These are phyloP conservation scores for Penicillium coffeae DNA, from an alignment of 495 filamentous ascomycete genomes.

Conservation along the genomic window DNA sequence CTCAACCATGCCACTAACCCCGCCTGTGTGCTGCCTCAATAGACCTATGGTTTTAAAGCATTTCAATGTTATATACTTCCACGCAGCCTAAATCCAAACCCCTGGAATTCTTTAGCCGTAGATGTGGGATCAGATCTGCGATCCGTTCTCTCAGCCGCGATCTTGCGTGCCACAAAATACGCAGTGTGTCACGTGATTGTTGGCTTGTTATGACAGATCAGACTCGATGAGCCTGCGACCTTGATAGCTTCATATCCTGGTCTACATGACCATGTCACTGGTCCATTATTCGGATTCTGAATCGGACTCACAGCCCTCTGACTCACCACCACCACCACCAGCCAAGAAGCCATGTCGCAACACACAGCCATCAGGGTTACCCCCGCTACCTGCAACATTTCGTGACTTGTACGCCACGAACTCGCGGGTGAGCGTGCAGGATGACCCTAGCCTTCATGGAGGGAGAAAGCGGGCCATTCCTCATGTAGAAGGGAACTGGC, in stretches of 20 bases:
- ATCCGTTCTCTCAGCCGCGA: no score
- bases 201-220: no score
- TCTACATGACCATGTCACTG: constrained; percentile 57
- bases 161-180: no score
- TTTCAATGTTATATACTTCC: neutral
- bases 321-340: constrained; percentile 19
- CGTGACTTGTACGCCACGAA: constrained; percentile 83
- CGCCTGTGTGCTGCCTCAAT: constrained; percentile 4
- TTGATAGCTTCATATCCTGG: no score
- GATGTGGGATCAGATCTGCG: no score
- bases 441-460: constrained; percentile 80
- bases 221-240: no score
- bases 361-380: constrained; percentile 38
- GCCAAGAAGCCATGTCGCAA: constrained; percentile 23
- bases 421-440: constrained; percentile 65
- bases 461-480: constrained; percentile 77
- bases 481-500: constrained; percentile 88
- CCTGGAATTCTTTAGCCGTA: no score
- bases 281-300: constrained; percentile 77
- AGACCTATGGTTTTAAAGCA: neutral
- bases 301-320: constrained; percentile 47
- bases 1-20: neutral
- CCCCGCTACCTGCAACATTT: constrained; percentile 79
- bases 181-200: no score
- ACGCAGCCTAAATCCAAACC: no score